Evolutionary conservation across 108 stramenopile species (phyloP).

Genomic region (Stephanodiscus triporus): DNA sequence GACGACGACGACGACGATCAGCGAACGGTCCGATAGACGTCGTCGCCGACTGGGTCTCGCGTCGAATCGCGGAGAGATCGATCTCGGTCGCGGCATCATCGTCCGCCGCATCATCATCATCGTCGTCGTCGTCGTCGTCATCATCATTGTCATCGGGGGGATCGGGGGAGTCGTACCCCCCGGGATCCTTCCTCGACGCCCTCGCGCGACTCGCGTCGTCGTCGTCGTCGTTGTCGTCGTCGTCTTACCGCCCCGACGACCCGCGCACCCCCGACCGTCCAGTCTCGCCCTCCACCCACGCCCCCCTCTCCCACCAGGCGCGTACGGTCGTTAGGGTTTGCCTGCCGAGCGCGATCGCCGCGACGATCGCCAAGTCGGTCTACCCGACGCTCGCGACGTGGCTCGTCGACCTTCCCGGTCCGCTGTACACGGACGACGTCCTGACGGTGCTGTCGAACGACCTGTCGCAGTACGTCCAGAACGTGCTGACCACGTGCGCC

Average conservation of each 20-base stretch:
- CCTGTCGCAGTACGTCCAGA: conserved; percentile 60
- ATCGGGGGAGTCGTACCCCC: conserved; percentile 38
- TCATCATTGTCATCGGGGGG: too few relatives aligned
- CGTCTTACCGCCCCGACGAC: too few relatives aligned
- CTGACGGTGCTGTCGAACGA: conserved; percentile 52
- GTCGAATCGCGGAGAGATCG: conserved; percentile 30
- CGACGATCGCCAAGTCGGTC: conserved; percentile 6
- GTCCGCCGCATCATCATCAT: neutral
- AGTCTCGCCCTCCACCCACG: conserved; percentile 11
- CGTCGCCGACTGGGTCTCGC: conserved; percentile 45
- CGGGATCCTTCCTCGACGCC: conserved; percentile 38
- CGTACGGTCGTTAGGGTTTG: conserved; percentile 44
- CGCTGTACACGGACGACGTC: conserved; percentile 45
- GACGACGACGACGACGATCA: neutral
- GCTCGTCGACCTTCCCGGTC: conserved; percentile 3
- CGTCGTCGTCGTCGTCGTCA: neutral
- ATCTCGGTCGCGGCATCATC: neutral
- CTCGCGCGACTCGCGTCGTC: conserved; percentile 20
- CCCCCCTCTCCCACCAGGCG: conserved; percentile 48
- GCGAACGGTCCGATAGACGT: conserved; percentile 45
- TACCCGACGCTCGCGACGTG: conserved; percentile 37
- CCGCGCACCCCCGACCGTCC: neutral
- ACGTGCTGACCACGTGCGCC: conserved; percentile 52
- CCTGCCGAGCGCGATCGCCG: conserved; percentile 34
- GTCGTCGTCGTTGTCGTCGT: neutral